Conservation (phyloP, 2,329 filamentous ascomycete species). For the Ophiostoma perfectum region DNA sequence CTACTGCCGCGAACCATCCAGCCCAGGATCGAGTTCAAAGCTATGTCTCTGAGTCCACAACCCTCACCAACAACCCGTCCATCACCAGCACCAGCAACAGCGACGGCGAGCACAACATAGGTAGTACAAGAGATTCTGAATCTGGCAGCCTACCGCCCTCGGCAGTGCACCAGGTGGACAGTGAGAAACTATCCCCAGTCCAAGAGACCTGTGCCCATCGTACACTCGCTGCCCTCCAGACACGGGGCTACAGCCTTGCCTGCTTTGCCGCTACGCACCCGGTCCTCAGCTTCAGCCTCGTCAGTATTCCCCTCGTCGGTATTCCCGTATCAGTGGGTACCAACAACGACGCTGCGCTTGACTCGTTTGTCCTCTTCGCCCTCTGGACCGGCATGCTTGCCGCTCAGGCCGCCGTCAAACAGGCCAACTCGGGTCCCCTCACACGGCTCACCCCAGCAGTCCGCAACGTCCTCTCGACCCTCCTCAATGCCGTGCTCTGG, state of each 20-base stretch:
- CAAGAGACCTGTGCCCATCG: neutral
- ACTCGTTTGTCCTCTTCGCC: constrained; percentile 44
- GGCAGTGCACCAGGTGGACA: neutral
- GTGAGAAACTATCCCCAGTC: neutral
- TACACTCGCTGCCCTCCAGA: neutral
- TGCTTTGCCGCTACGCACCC: constrained; percentile 27
- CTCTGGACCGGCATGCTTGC: constrained; percentile 44
- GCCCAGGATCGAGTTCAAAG: constrained; percentile 20
- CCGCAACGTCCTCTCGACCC: constrained; percentile 35
- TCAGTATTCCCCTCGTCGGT: constrained; percentile 36
- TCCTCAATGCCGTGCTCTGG: constrained; percentile 46
- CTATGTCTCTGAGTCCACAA: constrained; percentile 27
- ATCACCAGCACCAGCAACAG: neutral
- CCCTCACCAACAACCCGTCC: constrained; percentile 20
- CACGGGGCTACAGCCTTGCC: neutral
- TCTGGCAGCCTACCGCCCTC: neutral
- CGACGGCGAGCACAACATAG: neutral
- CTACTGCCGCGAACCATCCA: neutral
- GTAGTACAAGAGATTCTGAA: too few relatives aligned
- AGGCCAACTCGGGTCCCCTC: neutral
- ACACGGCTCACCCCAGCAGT: constrained; percentile 22
- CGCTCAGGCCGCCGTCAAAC: constrained; percentile 37
- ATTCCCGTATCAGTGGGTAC: constrained; percentile 37
- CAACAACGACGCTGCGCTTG: constrained; percentile 37
- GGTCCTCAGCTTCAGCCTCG: constrained; percentile 32